Base-by-base conservation (phyloP, 2,329 filamentous ascomycete species). In the Penicillium janthinellum region DNA sequence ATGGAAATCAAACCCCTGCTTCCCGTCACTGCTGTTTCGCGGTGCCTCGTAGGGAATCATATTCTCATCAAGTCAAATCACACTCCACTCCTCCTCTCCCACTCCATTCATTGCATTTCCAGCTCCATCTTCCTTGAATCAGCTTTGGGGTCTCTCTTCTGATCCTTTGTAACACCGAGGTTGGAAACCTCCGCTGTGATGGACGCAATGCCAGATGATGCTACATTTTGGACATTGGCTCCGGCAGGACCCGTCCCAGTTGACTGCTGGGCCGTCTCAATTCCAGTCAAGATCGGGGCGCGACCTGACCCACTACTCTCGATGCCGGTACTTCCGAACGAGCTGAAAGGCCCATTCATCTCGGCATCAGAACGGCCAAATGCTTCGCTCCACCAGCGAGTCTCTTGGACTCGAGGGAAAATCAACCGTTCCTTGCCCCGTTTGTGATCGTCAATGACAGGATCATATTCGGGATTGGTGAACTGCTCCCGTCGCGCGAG, bases 331-430 rank as follows among this genome's bases (percentile, higher is more conserved):
- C 70, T 59, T 71, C 37, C 49, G 11, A 79, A 58, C 3, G 82
- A 81, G 15, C 83, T 82, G 67, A 86, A 77, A 38, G 84, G 80
- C 0, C 86, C 86, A 69, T 99, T 99, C 94, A 99, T 98, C 73
- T 99, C 95, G 56, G 89, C 86, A 67, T 97, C 91, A 2, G 88
- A 88, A 35, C 93, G 86, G 49, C 92, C 91, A 76, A 97, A 99
- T 1, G 89, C 79, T 70, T 95, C 90, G 65, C 89, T 84, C 95
- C 95, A 99, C 95, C 95, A 99, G 61, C 92, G 85, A n/a, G 95
- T 85, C 62, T 96, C 89, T 12, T 85, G 85, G 1, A 89, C 79
- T 3, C 85, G 83, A 0, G 95, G 94, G 65, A 98, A 90, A 14
- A 99, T 83, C 7, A 99, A 84, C 4, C 92, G 85, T 73, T 96